Evolutionary conservation across 371 early-diverging fungal species (phyloP).

Genomic region (Syncephalastrum sp.): DNA sequence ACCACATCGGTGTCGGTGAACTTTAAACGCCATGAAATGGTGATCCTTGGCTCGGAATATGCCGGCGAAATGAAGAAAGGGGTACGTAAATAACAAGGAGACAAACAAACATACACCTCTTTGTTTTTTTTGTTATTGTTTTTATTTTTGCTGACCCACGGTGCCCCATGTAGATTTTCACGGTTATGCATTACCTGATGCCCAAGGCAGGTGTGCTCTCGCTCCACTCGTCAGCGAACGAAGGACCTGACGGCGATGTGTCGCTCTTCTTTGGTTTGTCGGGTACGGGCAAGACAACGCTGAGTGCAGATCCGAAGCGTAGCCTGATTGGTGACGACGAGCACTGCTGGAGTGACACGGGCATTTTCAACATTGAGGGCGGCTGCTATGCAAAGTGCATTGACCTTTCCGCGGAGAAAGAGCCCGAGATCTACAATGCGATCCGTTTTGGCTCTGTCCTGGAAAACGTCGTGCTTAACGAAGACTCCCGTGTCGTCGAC

Average conservation of each 20-base stretch:
- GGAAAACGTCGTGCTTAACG: constrained; percentile 93
- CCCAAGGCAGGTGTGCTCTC: constrained; percentile 96
- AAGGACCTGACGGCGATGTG: constrained; percentile 88
- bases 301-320: constrained; percentile 94
- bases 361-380: constrained; percentile 98
- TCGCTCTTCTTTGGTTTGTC: constrained; percentile 97
- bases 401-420: constrained; percentile 92
- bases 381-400: constrained; percentile 98
- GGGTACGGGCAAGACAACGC: constrained; percentile 98
- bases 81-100: constrained; percentile 33
- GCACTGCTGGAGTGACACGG: constrained; percentile 96
- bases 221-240: constrained; percentile 96
- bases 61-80: constrained; percentile 99
- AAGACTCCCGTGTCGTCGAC: constrained; percentile 82
- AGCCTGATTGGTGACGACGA: constrained; percentile 97
- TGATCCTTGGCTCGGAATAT: constrained; percentile 96
- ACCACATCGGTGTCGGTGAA: constrained; percentile 90
- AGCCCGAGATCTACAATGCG: constrained; percentile 97
- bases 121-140: too few species aligned
- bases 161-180: constrained; percentile 65
- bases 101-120: background rate
- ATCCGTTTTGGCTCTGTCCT: constrained; percentile 93
- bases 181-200: constrained; percentile 99
- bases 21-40: constrained; percentile 82
- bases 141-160: background rate